A percentile compares a stretch with the other conserved stretches of the same genome.
Evolutionary conservation across 352 stramenopile species (phyloP).

Genomic region (Phytophthora pisi): DNA sequence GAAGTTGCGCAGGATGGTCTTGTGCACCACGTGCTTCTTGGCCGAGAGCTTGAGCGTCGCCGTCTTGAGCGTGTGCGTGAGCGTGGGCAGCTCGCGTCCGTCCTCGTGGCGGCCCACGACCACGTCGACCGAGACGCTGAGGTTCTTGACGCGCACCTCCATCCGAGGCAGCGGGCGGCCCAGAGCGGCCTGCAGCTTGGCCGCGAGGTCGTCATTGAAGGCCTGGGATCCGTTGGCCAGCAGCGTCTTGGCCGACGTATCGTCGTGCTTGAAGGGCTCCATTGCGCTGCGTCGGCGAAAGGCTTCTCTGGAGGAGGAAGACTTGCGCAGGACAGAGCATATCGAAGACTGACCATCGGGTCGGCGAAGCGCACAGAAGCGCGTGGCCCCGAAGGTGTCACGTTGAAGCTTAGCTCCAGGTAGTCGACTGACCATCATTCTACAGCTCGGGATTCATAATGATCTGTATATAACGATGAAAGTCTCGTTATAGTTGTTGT

Average conservation of each 20-base stretch:
- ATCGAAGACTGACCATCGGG: too few relatives aligned
- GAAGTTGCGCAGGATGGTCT: constrained; percentile 5
- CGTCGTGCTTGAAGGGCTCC: constrained; percentile 28
- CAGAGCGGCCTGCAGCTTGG: constrained; percentile 34
- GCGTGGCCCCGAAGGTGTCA: too few relatives aligned
- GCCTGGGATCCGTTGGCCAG: constrained; percentile 33
- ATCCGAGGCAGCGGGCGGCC: constrained; percentile 34
- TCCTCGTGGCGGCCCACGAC: constrained; percentile 24
- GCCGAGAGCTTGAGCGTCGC: constrained; percentile 12
- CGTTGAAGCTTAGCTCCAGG: too few relatives aligned
- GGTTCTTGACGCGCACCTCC: constrained; percentile 49
- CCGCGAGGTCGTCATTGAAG: constrained; percentile 38
- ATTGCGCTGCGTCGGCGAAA: background rate
- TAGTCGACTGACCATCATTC: too few relatives aligned
- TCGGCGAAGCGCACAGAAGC: too few relatives aligned
- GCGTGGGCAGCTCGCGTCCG: constrained; percentile 5
- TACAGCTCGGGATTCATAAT: too few relatives aligned
- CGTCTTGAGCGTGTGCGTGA: constrained; percentile 1
- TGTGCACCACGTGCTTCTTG: constrained; percentile 8
- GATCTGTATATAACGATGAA: too few relatives aligned
- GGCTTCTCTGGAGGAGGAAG: too few relatives aligned
- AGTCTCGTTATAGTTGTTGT: too few relatives aligned
- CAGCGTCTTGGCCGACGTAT: constrained; percentile 27
- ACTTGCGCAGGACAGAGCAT: too few relatives aligned
- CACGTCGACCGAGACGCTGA: constrained; percentile 40